phyloP scores from a whole-genome alignment of 2,329 filamentous ascomycete genomes.

The Xylariaceae sp. region DNA sequence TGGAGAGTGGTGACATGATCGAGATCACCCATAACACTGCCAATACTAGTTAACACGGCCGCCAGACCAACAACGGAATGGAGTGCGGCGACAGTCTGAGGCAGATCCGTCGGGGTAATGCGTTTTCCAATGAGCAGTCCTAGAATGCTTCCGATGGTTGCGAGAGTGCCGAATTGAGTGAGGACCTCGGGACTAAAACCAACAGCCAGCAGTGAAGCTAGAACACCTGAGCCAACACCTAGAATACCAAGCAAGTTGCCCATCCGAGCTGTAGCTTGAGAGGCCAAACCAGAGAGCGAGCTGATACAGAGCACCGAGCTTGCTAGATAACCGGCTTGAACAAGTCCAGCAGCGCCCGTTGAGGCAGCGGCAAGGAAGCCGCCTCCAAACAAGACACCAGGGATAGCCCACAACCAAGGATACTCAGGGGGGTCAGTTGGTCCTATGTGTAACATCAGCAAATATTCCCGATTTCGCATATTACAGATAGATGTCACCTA shows the following conservation, averaged over 20 bases:
- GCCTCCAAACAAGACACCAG: constrained; percentile 70
- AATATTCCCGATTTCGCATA: background rate
- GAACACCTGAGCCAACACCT: constrained; percentile 74
- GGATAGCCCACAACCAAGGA: constrained; percentile 78
- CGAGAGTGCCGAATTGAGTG: constrained; percentile 72
- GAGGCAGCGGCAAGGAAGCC: constrained; percentile 75
- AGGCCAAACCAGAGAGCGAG: constrained; percentile 75
- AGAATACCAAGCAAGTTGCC: constrained; percentile 84
- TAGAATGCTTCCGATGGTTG: constrained; percentile 60
- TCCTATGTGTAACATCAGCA: constrained; percentile 37
- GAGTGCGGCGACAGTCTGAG: constrained; percentile 82
- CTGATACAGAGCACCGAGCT: constrained; percentile 81
- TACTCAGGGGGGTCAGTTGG: constrained; percentile 85
- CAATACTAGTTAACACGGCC: constrained; percentile 82
- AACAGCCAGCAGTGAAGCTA: constrained; percentile 75
- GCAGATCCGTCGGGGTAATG: constrained; percentile 82
- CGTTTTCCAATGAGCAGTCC: constrained; percentile 75
- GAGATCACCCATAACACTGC: constrained; percentile 73
- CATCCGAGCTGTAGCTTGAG: constrained; percentile 74
- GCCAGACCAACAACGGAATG: constrained; percentile 88
- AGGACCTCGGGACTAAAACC: constrained; percentile 76
- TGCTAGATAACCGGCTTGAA: constrained; percentile 81
- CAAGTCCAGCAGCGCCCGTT: constrained; percentile 76
- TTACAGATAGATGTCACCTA: constrained; percentile 28
- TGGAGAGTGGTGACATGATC: constrained; percentile 69